Evolutionary conservation across 257 asterid species (phyloP).

Genomic region (Orobanche coerulescens): DNA sequence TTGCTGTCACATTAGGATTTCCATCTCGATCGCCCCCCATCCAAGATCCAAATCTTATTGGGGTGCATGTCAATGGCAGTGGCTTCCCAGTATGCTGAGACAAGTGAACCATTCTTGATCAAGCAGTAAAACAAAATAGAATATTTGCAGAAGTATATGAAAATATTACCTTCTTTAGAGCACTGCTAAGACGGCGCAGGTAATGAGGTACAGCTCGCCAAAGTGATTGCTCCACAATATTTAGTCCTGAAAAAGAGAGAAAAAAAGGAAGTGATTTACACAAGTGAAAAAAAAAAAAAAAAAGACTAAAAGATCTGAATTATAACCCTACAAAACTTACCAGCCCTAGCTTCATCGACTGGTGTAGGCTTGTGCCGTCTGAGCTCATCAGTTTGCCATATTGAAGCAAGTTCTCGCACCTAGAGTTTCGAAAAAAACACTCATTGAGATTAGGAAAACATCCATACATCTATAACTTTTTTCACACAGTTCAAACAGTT

Average conservation of each 20-base stretch:
- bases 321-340: constrained; percentile 30
- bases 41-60: constrained; percentile 98
- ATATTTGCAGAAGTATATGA: constrained; percentile 16
- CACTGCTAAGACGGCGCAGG: constrained; percentile 91
- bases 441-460: not conserved
- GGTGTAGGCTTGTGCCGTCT: constrained; percentile 98
- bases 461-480: not conserved
- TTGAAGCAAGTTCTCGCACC: constrained; percentile 91
- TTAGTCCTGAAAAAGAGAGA: constrained; percentile 51
- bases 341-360: constrained; percentile 99
- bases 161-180: constrained; percentile 69
- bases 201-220: constrained; percentile 98
- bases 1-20: constrained; percentile 94
- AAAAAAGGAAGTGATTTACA: constrained; percentile 4
- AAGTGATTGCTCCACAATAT: constrained; percentile 93
- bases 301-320: not conserved
- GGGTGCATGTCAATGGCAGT: constrained; percentile 92
- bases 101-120: constrained; percentile 20
- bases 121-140: constrained; percentile 7
- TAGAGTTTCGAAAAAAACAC: constrained; percentile 22
- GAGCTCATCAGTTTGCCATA: constrained; percentile 98
- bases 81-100: constrained; percentile 87
- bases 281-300: not conserved
- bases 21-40: constrained; percentile 99
- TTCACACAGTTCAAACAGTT: constrained; percentile 21